A percentile compares a stretch with the other conserved stretches of the same genome.
Evolutionary conservation across 345 rosid genomes (phyloP).

Genomic region (Brassica incana): DNA sequence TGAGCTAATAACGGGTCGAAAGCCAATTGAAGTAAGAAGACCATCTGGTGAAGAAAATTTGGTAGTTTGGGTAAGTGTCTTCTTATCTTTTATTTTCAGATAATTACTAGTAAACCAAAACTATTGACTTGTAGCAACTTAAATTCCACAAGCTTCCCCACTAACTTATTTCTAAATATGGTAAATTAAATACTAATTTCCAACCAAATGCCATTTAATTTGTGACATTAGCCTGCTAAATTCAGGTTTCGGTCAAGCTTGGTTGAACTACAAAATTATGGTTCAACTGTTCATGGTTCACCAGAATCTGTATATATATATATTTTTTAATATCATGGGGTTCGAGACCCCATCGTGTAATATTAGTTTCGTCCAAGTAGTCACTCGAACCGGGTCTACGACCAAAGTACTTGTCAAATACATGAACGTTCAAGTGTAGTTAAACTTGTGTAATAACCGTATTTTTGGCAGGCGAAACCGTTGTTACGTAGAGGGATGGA

Average conservation of each 20-base stretch:
- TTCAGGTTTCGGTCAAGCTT: slow-evolving; percentile 7
- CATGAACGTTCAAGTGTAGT: background rate
- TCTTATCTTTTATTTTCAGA: background rate
- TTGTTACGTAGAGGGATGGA: slow-evolving; percentile 63
- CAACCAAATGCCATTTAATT: slow-evolving; percentile 9
- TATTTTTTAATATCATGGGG: background rate
- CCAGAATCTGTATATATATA: background rate
- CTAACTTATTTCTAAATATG: background rate
- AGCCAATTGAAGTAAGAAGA: slow-evolving; percentile 82
- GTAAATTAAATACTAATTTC: slow-evolving; percentile 13
- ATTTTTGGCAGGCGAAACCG: slow-evolving; percentile 67
- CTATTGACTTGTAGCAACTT: slow-evolving; percentile 38
- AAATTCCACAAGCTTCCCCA: slow-evolving; percentile 6
- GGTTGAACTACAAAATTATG: slow-evolving; percentile 11
- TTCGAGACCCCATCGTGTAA: no score
- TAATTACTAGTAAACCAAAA: slow-evolving; percentile 32
- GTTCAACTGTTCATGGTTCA: slow-evolving; percentile 3
- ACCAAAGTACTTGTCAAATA: background rate
- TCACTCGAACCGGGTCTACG: no score
- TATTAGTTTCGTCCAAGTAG: no score
- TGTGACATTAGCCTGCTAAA: background rate
- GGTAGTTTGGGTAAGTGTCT: slow-evolving; percentile 70
- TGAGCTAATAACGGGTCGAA: slow-evolving; percentile 83
- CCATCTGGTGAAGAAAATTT: slow-evolving; percentile 89
- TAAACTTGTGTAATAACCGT: background rate